Conservation (phyloP, 805 yeast genomes). For the Candida verbasci region DNA sequence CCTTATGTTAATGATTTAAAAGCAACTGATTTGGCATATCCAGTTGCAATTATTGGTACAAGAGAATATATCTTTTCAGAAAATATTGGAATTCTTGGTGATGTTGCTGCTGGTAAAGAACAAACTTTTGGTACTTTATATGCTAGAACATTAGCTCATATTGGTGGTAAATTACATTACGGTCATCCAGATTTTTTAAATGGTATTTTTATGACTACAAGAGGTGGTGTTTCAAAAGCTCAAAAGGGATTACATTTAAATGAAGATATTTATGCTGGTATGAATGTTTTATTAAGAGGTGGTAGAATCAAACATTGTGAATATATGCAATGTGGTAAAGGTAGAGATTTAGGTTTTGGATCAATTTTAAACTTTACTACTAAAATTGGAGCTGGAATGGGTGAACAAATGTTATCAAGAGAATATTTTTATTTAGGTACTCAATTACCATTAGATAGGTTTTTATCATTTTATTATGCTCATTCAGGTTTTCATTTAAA, state of each 20-base stretch:
- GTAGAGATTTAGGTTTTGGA: slow-evolving; percentile 85
- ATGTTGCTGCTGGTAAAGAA: slow-evolving; percentile 88
- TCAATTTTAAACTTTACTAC: slow-evolving; percentile 82
- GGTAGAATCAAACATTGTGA: slow-evolving; percentile 87
- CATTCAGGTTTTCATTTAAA: slow-evolving; percentile 86
- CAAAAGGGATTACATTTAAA: slow-evolving; percentile 82
- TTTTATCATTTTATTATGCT: slow-evolving; percentile 79
- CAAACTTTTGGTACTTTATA: slow-evolving; percentile 84
- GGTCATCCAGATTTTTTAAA: slow-evolving; percentile 88
- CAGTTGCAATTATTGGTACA: slow-evolving; percentile 84
- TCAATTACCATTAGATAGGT: slow-evolving; percentile 74
- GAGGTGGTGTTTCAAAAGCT: slow-evolving; percentile 87
- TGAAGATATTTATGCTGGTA: slow-evolving; percentile 88
- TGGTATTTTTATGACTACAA: slow-evolving; percentile 70
- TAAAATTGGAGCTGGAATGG: slow-evolving; percentile 91
- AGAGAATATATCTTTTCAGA: slow-evolving; percentile 85
- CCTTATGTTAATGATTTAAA: slow-evolving; percentile 19
- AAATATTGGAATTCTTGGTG: slow-evolving; percentile 81
- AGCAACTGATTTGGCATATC: slow-evolving; percentile 23
- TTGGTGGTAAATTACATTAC: slow-evolving; percentile 83
- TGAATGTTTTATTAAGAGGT: slow-evolving; percentile 78
- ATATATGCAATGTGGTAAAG: slow-evolving; percentile 87
- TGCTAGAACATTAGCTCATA: slow-evolving; percentile 77
- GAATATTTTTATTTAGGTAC: slow-evolving; percentile 81
- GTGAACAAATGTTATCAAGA: slow-evolving; percentile 82